A percentile compares a stretch with the other conserved stretches of the same genome.
Conservation (phyloP, 2,329 filamentous ascomycete genomes). For the Botrytis tulipae region DNA sequence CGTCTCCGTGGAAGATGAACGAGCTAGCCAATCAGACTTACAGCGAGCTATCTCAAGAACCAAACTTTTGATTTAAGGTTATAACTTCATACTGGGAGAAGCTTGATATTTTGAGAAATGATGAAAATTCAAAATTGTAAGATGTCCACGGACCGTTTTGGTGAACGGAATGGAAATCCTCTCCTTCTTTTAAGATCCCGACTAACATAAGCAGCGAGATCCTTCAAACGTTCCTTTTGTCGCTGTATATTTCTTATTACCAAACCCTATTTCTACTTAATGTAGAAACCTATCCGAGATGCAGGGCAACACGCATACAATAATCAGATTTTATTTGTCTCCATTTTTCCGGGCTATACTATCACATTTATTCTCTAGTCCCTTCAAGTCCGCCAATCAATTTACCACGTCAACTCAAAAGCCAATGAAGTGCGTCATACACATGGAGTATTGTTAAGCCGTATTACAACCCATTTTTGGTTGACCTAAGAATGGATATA, state of each 20-base stretch:
- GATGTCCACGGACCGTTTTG: background rate
- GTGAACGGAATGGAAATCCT: background rate
- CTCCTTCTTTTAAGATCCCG: background rate
- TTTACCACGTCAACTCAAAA: background rate
- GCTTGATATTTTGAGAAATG: background rate
- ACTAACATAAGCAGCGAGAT: background rate
- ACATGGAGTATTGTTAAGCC: slow-evolving; percentile 15
- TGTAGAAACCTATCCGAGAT: background rate
- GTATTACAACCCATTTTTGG: slow-evolving; percentile 14
- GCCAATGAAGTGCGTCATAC: background rate
- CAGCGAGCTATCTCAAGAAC: background rate
- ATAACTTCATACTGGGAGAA: background rate
- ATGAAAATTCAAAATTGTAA: background rate
- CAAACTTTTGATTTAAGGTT: background rate
- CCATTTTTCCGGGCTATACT: slow-evolving; percentile 11
- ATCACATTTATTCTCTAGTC: background rate
- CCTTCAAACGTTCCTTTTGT: background rate
- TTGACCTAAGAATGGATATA: background rate
- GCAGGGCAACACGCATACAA: slow-evolving; percentile 6
- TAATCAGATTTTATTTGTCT: background rate
- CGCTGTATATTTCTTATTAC: background rate
- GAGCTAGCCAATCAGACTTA: slow-evolving; percentile 9
- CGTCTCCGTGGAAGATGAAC: background rate
- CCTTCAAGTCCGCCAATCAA: background rate
- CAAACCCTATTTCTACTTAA: background rate